Evolutionary conservation across 2,329 filamentous ascomycete species (phyloP), one percentile per base, ranked within the genome.

Genomic region (Colletotrichum incanum): DNA sequence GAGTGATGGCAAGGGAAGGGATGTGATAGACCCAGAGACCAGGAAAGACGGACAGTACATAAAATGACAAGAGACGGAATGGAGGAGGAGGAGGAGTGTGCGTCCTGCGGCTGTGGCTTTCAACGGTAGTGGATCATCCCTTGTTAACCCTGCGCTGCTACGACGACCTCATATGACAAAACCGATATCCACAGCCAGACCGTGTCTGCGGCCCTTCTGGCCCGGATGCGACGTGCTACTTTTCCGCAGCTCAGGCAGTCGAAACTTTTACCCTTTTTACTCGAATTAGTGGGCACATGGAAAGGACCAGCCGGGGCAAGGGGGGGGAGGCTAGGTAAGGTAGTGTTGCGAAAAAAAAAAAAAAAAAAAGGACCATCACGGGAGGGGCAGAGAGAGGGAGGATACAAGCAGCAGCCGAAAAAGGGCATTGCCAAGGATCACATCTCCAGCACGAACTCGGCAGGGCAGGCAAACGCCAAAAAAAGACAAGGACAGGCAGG

Each of bases 171-270:
- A 62, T 62, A 67, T 49, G 49, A 52, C 23, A 34, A 50, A 31
- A 62, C 20, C 20, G n/a, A 62, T 41, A 67, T 61, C 50, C 69
- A 72, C 59, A 70, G 69, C 65, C 69, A 72, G 65, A 54, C 69
- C 69, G 65, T 70, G 69, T 70, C 65, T 54, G 69, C 65, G 69
- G 65, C 65, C 69, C 59, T 70, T 70, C 60, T 72, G 59, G 60
- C 37, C 65, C 68, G 68, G 69, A 65, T 70, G 39, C 54, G 65
- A 72, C 65, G 34, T 56, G 47, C 55, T 62, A 26, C 28, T 66
- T 58, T 47, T 59, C 54, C 64, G 41, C 54, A 66, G 12, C 31
- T 52, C 31, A 23, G 37, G 62, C 8, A 65, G 16, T 55, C 45
- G 49, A 52, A 41, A 28, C 60, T 39, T 41, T 16, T 52, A 16